Evolutionary conservation across 805 yeast species (phyloP).

Genomic region (Kregervanrija delftensis): DNA sequence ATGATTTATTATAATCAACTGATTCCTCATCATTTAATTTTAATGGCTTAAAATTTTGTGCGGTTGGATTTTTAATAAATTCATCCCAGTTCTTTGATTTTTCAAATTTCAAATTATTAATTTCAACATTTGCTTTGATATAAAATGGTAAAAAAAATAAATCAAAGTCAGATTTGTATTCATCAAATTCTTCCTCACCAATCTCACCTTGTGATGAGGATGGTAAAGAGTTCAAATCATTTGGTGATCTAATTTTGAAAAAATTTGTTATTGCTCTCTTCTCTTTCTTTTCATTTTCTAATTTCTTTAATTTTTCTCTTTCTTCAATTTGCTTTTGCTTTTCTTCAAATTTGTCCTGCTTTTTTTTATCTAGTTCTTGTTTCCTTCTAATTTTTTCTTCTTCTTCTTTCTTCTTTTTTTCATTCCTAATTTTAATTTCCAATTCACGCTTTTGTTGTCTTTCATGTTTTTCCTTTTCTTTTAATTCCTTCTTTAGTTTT

Average conservation of each 20-base stretch:
- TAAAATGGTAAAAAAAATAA: slow-evolving; percentile 25
- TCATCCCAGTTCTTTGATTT: slow-evolving; percentile 9
- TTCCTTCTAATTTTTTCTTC: slow-evolving; percentile 25
- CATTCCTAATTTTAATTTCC: slow-evolving; percentile 19
- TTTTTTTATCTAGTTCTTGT: slow-evolving; percentile 25
- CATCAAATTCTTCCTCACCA: too few species aligned
- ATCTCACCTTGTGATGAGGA: too few species aligned
- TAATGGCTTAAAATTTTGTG: too few species aligned
- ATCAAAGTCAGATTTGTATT: slow-evolving; percentile 13
- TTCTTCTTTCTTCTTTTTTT: slow-evolving; percentile 25
- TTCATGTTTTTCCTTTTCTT: slow-evolving; percentile 22
- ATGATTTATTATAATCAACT: slow-evolving; percentile 13
- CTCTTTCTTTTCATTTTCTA: slow-evolving; percentile 19
- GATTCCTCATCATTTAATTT: too few species aligned
- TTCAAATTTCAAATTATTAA: slow-evolving; percentile 3
- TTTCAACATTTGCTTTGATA: slow-evolving; percentile 18
- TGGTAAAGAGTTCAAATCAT: too few species aligned
- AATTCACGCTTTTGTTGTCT: slow-evolving; percentile 22
- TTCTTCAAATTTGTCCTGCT: slow-evolving; percentile 14
- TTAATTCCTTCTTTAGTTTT: slow-evolving; percentile 11
- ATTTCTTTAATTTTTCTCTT: slow-evolving; percentile 14
- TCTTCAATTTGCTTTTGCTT: slow-evolving; percentile 17
- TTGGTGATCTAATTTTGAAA: slow-evolving; percentile 21
- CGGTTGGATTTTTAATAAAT: slow-evolving; percentile 1
- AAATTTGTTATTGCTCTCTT: slow-evolving; percentile 28